A percentile compares a stretch with the other conserved stretches of the same genome.
phyloP scores from a whole-genome alignment of 2,329 filamentous ascomycete genomes.

The Seiridium unicorne region DNA sequence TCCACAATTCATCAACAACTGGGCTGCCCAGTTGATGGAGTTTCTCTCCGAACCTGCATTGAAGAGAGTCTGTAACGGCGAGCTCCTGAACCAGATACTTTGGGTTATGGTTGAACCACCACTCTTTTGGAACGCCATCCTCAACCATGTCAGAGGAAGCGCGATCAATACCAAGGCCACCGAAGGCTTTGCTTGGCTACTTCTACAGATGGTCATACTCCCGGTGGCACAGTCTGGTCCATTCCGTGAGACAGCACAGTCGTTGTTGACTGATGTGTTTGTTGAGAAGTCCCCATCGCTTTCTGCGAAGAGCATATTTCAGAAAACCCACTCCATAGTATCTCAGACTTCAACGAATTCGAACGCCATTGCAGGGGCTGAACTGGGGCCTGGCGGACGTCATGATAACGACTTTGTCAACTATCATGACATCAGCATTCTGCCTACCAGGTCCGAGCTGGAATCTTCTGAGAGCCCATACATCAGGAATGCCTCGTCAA shows the following conservation, averaged over 20 bases:
- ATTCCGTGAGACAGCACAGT: constrained; percentile 24
- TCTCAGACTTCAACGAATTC: neutral
- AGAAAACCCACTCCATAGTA: neutral
- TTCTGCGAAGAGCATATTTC: neutral
- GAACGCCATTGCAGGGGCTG: neutral
- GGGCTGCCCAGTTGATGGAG: constrained; percentile 10
- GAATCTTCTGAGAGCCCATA: constrained; percentile 49
- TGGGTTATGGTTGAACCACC: constrained; percentile 47
- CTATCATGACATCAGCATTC: constrained; percentile 59
- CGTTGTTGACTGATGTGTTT: constrained; percentile 18
- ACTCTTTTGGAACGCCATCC: constrained; percentile 42
- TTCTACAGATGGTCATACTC: constrained; percentile 39
- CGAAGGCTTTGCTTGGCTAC: constrained; percentile 38
- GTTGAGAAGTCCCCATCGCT: neutral
- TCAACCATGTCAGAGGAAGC: constrained; percentile 19
- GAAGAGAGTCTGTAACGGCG: constrained; percentile 15
- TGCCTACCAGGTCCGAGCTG: constrained; percentile 67
- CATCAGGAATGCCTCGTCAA: constrained; percentile 49
- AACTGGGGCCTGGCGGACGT: constrained; percentile 54
- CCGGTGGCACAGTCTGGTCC: constrained; percentile 22
- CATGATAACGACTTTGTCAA: constrained; percentile 71
- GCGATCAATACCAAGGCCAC: no score
- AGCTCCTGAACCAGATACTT: constrained; percentile 41
- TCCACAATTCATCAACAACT: constrained; percentile 9
- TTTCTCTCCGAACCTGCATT: constrained; percentile 14